Evolutionary conservation across 75 land plant genomes (phyloP).

Genomic region (Picea glauca): DNA sequence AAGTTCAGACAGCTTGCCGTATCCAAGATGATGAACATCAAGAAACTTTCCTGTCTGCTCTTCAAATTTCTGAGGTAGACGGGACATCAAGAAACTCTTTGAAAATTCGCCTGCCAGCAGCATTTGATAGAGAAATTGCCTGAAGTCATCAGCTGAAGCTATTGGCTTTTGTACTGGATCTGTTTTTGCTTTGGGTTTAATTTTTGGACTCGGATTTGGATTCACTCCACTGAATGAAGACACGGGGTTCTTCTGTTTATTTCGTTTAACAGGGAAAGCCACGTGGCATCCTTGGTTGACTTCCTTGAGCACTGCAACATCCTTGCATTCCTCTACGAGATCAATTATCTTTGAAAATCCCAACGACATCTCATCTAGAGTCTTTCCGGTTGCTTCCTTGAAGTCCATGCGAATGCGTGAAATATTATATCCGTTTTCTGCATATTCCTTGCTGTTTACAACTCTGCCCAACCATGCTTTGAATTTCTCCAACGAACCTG

Average conservation of each 20-base stretch:
- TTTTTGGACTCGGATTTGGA: background rate
- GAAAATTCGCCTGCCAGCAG: background rate
- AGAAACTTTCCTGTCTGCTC: background rate
- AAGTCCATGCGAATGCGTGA: conserved; percentile 4
- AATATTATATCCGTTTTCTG: conserved; percentile 1
- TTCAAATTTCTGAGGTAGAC: background rate
- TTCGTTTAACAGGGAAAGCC: background rate
- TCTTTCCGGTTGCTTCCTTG: conserved; percentile 8
- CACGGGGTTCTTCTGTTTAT: background rate
- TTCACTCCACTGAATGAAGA: background rate
- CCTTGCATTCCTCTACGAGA: conserved; percentile 8
- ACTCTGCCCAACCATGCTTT: background rate
- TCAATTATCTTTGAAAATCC: background rate
- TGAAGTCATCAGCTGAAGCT: background rate
- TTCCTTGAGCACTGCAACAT: conserved; percentile 7
- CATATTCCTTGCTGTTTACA: conserved; percentile 3
- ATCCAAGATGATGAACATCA: conserved; percentile 1
- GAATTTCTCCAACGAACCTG: background rate
- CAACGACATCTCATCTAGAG: background rate
- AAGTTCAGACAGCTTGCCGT: background rate
- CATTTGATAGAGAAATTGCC: background rate
- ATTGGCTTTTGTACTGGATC: background rate
- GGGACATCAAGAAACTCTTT: background rate
- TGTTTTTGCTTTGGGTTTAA: background rate
- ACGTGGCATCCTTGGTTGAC: background rate